Evolutionary conservation across 306 rosid genomes (phyloP), one percentile per base, ranked within the genome.

Genomic region (Argentina anserina): DNA sequence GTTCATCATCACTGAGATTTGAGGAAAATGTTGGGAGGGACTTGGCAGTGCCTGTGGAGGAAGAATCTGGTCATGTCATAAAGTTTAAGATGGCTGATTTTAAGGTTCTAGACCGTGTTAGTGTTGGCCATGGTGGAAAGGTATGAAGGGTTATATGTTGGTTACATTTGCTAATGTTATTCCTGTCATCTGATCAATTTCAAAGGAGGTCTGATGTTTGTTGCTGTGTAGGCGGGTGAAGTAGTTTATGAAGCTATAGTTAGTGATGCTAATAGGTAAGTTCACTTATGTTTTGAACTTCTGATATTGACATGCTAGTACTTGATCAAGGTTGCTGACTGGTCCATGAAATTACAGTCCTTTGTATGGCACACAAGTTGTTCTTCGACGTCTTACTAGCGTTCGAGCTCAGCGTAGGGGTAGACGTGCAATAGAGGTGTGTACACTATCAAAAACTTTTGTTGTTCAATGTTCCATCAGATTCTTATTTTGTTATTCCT

Each of bases 41-140:
- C n/a, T 53, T 70, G 11, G 75, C 85, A 1, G 82, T 53, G 63
- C 76, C 86, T 56, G 31, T 76, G 80, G 98, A 89, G 80, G 98
- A 94, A 79, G 98, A 91, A 62, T 73, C 84, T 31, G 96, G 79
- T 67, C 96, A 94, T 83, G 96, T 91, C 74, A 83, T 81, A 5
- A 82, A 82, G 82, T 94, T 94, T 88, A 86, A 81, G 82, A 91
- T 87, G 70, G 88, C 97, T 7, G 95, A 94, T 78, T 94, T 91
- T 55, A 83, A 87, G 69, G 76, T 89, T 74, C 86, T 89, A 5
- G 81, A 88, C 75, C 59, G 31, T 58, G 81, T 94, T 76, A 91
- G 98, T 81, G 67, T 84, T 56, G 98, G 97, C 86, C 97, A 85
- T 42, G 95, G 95, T n/a, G 97, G 96, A 73, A 85, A 97, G 96